These are phyloP conservation scores for Pythium plurisporium DNA, from an alignment of 352 stramenopile species.

Conservation along the genomic window DNA sequence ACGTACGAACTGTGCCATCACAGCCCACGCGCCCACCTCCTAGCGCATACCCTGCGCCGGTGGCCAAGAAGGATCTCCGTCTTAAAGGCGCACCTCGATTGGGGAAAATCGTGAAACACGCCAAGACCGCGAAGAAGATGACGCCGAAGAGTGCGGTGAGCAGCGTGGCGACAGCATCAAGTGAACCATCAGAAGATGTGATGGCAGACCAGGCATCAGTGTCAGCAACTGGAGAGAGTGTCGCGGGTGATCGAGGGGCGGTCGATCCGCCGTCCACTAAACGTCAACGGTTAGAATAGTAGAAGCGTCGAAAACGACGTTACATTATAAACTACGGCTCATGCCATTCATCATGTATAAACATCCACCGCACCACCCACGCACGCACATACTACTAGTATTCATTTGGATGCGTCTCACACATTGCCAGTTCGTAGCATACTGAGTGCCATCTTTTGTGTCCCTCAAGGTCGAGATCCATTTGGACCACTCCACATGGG, in stretches of 20 bases:
- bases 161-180: not conserved
- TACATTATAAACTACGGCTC: not conserved
- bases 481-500: slow-evolving; percentile 2
- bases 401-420: too few species aligned
- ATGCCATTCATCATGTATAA: too few species aligned
- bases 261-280: not conserved
- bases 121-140: too few species aligned
- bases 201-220: too few species aligned
- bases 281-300: not conserved
- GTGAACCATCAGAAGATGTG: not conserved
- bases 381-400: too few species aligned
- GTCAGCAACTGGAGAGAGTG: not conserved
- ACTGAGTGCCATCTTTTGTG: too few species aligned
- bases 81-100: not conserved
- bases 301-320: too few species aligned
- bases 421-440: too few species aligned
- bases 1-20: slow-evolving; percentile 50
- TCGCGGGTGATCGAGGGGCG: not conserved
- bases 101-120: too few species aligned
- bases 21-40: slow-evolving; percentile 11
- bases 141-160: too few species aligned
- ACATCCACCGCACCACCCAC: too few species aligned
- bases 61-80: not conserved
- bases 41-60: not conserved
- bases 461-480: not conserved